Evolutionary conservation across 2,329 filamentous ascomycete species (phyloP).

Genomic region (Aspergillus oerlinghausenensis): DNA sequence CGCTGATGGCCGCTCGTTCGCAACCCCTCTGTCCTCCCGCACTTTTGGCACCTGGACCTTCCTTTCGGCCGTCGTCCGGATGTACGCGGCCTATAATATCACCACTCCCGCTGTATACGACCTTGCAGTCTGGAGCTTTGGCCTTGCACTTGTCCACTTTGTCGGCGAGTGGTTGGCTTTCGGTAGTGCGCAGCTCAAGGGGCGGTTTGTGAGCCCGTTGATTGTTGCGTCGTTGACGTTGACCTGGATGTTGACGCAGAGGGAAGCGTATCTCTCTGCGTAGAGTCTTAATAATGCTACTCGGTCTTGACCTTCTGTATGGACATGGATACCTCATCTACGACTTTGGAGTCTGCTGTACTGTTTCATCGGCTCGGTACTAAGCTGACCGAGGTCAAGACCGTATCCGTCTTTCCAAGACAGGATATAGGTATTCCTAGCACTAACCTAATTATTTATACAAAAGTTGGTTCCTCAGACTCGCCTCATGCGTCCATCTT

Average conservation of each 20-base stretch:
- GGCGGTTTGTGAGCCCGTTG: conserved; percentile 56
- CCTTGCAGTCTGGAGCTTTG: conserved; percentile 75
- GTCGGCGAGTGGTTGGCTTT: conserved; percentile 75
- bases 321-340: not conserved
- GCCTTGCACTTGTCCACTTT: conserved; percentile 73
- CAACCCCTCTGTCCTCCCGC: conserved; percentile 70
- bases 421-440: conserved; percentile 1
- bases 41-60: conserved; percentile 88
- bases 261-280: conserved; percentile 29
- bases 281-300: conserved; percentile 13
- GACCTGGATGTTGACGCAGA: conserved; percentile 61
- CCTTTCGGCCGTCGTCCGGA: conserved; percentile 67
- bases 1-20: conserved; percentile 49
- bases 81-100: conserved; percentile 82
- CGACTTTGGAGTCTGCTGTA: not conserved
- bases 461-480: not conserved
- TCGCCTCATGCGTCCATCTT: conserved; percentile 35
- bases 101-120: conserved; percentile 69
- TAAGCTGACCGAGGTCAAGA: not conserved
- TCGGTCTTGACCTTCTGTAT: conserved; percentile 5
- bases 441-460: conserved; percentile 8
- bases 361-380: conserved; percentile 1
- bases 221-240: conserved; percentile 52
- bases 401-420: not conserved
- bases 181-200: conserved; percentile 64